Evolutionary conservation across 1,139 yeast species (phyloP).

Genomic region (Kluyveromyces sp.): DNA sequence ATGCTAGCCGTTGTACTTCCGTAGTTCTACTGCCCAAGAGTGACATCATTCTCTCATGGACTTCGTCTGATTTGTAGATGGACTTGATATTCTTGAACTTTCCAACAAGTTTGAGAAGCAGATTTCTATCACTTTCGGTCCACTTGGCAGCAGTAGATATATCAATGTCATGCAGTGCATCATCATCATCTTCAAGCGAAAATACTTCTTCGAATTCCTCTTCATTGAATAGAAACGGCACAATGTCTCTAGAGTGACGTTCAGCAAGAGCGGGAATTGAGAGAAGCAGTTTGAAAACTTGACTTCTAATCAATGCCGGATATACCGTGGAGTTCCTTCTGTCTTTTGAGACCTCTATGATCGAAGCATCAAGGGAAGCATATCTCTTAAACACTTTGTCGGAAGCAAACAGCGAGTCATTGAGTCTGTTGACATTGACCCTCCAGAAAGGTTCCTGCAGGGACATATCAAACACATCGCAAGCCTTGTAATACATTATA

Average conservation of each 20-base stretch:
- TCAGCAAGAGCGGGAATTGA: slow-evolving; percentile 64
- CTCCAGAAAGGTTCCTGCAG: slow-evolving; percentile 23
- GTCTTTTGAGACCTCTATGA: slow-evolving; percentile 35
- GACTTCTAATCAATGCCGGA: slow-evolving; percentile 28
- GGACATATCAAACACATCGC: slow-evolving; percentile 10
- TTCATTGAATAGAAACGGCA: slow-evolving; percentile 46
- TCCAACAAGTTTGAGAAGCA: slow-evolving; percentile 54
- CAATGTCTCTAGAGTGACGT: slow-evolving; percentile 45
- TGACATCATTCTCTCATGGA: slow-evolving; percentile 47
- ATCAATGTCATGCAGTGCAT: slow-evolving; percentile 15
- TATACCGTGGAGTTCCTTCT: slow-evolving; percentile 34
- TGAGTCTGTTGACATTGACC: slow-evolving; percentile 34
- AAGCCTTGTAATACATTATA: slow-evolving; percentile 18
- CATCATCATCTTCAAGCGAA: slow-evolving; percentile 30
- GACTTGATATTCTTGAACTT: slow-evolving; percentile 59
- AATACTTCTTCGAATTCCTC: slow-evolving; percentile 26
- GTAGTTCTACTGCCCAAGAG: slow-evolving; percentile 57
- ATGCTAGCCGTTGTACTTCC: slow-evolving; percentile 64
- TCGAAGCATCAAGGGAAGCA: slow-evolving; percentile 30
- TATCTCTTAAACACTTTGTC: slow-evolving; percentile 27
- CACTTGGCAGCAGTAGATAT: slow-evolving; percentile 34
- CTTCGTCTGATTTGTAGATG: slow-evolving; percentile 43
- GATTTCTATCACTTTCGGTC: slow-evolving; percentile 56
- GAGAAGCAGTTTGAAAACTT: slow-evolving; percentile 37
- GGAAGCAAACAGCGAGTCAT: slow-evolving; percentile 28